Conservation (phyloP, 2,329 filamentous ascomycete species). For the Beauveria australis region DNA sequence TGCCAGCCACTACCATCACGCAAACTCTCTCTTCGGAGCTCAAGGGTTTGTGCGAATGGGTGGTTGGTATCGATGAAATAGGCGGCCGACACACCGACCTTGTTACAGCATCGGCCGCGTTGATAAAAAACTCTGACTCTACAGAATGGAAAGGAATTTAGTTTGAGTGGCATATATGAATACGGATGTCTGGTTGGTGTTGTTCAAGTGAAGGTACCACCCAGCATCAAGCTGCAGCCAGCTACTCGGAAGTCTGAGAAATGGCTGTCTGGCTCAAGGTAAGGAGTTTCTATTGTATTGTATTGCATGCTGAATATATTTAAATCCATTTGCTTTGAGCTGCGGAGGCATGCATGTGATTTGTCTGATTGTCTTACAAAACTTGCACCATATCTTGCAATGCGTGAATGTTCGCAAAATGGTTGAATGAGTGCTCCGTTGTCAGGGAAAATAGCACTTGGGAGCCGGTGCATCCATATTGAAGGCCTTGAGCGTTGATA, state of each 20-base stretch:
- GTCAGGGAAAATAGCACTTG: no score
- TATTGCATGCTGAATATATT: neutral
- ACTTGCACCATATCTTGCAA: no score
- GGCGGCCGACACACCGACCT: slow-evolving; percentile 99
- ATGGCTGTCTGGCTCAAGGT: neutral
- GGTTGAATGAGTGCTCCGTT: no score
- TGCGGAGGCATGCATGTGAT: no score
- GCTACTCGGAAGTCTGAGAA: neutral
- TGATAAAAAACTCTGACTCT: slow-evolving; percentile 90
- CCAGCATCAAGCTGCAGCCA: neutral
- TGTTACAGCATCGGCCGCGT: slow-evolving; percentile 97
- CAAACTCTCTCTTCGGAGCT: slow-evolving; percentile 85
- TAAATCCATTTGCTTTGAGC: no score
- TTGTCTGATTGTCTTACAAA: no score
- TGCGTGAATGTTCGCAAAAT: no score
- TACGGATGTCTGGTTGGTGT: neutral
- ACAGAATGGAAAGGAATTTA: slow-evolving; percentile 28
- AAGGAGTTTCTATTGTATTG: neutral
- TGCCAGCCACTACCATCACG: slow-evolving; percentile 54
- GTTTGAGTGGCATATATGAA: neutral
- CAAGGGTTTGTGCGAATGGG: slow-evolving; percentile 71
- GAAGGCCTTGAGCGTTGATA: no score
- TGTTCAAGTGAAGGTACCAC: slow-evolving; percentile 7
- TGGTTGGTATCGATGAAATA: slow-evolving; percentile 74
- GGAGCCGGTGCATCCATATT: no score